Evolutionary conservation across 2,329 filamentous ascomycete species (phyloP).

Genomic region (Colletotrichum godetiae): DNA sequence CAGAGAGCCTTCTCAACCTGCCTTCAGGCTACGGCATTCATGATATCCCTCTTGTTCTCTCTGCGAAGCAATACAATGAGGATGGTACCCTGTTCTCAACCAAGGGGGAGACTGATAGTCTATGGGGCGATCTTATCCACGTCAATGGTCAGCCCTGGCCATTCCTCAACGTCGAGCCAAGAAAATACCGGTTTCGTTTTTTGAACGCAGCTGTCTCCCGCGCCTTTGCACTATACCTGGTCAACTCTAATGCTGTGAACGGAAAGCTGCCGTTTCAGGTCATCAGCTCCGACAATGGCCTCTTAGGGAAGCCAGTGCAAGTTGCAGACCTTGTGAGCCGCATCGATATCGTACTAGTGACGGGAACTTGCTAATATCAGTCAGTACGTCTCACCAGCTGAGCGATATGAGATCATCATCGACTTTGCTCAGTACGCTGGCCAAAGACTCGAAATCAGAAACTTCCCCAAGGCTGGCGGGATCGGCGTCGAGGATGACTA

Average conservation of each 20-base stretch:
- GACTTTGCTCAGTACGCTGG: slow-evolving; percentile 63
- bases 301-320: slow-evolving; percentile 57
- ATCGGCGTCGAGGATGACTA: slow-evolving; percentile 60
- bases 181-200: slow-evolving; percentile 69
- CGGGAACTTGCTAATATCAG: slow-evolving; percentile 35
- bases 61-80: slow-evolving; percentile 61
- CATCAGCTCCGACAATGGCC: slow-evolving; percentile 65
- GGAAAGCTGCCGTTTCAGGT: slow-evolving; percentile 59
- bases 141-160: slow-evolving; percentile 71
- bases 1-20: slow-evolving; percentile 59
- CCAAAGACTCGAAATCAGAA: slow-evolving; percentile 58
- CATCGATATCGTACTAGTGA: neutral
- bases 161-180: slow-evolving; percentile 65
- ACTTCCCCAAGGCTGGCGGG: slow-evolving; percentile 39
- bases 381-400: slow-evolving; percentile 60
- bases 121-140: slow-evolving; percentile 69
- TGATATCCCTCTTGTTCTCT: slow-evolving; percentile 63
- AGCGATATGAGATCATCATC: slow-evolving; percentile 68
- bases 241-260: slow-evolving; percentile 42
- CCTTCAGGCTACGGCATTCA: slow-evolving; percentile 61
- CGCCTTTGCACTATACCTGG: slow-evolving; percentile 60
- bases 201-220: slow-evolving; percentile 60
- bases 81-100: slow-evolving; percentile 62
- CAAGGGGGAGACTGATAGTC: slow-evolving; percentile 54
- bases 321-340: slow-evolving; percentile 46